Conservation (phyloP, 2,329 filamentous ascomycete genomes). For the Amauroascus verrucosus region DNA sequence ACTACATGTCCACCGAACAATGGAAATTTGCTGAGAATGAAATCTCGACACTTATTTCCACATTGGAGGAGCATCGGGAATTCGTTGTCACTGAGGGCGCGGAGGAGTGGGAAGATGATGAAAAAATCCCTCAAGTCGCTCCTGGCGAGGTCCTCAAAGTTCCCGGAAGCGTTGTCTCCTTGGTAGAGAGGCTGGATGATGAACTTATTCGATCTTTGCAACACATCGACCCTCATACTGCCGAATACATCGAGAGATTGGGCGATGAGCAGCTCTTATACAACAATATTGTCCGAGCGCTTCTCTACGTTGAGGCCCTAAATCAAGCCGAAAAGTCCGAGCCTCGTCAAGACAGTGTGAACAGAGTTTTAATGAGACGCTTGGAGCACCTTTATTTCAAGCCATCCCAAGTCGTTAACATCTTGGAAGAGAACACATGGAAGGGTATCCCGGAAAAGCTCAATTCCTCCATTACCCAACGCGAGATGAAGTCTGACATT, state of each 20-base stretch:
- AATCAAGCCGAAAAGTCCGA: constrained; percentile 55
- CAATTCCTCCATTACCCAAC: constrained; percentile 72
- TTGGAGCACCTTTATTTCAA: constrained; percentile 99
- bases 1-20: constrained; percentile 87
- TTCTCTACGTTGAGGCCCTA: constrained; percentile 79
- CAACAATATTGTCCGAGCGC: constrained; percentile 77
- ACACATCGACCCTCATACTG: constrained; percentile 94
- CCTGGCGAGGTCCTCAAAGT: constrained; percentile 75
- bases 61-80: constrained; percentile 68
- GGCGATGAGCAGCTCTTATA: constrained; percentile 86
- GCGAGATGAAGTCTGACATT: constrained; percentile 57
- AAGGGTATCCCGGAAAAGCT: constrained; percentile 60
- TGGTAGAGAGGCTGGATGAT: constrained; percentile 88
- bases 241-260: constrained; percentile 93
- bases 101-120: constrained; percentile 98
- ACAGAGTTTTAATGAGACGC: constrained; percentile 85
- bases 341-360: constrained; percentile 73
- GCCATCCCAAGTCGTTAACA: constrained; percentile 84
- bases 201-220: constrained; percentile 96
- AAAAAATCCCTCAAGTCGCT: constrained; percentile 70
- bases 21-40: constrained; percentile 94
- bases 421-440: constrained; percentile 91
- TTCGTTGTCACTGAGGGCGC: constrained; percentile 82
- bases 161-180: constrained; percentile 87
- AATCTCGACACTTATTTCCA: constrained; percentile 62